Percentiles rank a stretch among this genome's conserved stretches.
These are phyloP conservation scores for Juglanconis sp. DNA, from an alignment of 2,329 filamentous ascomycete species.

Conservation along the genomic window DNA sequence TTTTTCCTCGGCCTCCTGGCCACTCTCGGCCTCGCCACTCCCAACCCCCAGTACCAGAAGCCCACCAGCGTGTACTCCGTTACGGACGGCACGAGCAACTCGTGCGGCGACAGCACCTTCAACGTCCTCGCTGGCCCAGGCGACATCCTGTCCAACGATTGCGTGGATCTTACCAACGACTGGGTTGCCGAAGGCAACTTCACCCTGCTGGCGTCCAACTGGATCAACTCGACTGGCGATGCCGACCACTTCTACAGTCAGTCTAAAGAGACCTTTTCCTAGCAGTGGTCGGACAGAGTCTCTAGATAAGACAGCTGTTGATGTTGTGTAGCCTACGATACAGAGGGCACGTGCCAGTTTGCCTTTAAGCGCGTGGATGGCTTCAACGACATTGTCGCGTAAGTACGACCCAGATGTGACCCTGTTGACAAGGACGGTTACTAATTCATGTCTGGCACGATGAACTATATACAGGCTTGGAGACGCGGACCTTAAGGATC, in stretches of 20 bases:
- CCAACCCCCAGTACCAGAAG: slow-evolving; percentile 1
- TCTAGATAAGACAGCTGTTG: not conserved
- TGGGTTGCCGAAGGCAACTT: not conserved
- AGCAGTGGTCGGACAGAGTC: not conserved
- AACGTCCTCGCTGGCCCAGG: not conserved
- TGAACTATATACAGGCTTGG: not conserved
- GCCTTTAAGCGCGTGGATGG: slow-evolving; percentile 7
- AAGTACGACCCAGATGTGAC: not conserved
- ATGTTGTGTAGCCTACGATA: not conserved
- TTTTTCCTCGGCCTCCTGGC: not conserved
- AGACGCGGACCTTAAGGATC: not conserved
- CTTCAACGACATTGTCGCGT: not conserved
- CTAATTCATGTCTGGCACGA: no score
- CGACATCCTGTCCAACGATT: not conserved
- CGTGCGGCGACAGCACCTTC: slow-evolving; percentile 2
- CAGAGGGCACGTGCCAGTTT: slow-evolving; percentile 8
- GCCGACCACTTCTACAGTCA: slow-evolving; percentile 5
- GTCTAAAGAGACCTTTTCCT: not conserved
- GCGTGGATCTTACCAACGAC: not conserved
- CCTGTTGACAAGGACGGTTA: no score
- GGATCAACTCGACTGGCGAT: slow-evolving; percentile 4
- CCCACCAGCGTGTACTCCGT: not conserved
- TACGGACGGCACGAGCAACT: not conserved
- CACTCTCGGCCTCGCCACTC: not conserved
- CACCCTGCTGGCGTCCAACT: not conserved